Evolutionary conservation across 768 basidiomycete genomes (phyloP).

Genomic region (Rhizopogon rudus): DNA sequence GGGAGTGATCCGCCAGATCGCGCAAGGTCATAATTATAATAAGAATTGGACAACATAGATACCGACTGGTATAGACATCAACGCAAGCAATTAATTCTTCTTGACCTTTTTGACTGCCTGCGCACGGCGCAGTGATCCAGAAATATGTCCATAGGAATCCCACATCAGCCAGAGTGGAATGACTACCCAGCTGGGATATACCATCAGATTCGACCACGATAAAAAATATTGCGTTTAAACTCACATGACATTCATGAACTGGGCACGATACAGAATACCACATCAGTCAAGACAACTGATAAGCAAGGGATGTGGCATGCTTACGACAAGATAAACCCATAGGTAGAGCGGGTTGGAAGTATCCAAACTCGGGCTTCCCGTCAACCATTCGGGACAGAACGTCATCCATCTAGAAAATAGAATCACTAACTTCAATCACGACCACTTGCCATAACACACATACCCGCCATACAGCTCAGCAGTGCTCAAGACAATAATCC

Average conservation of each 20-base stretch:
- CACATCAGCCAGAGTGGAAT: constrained; percentile 73
- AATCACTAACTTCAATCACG: not conserved
- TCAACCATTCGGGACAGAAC: constrained; percentile 84
- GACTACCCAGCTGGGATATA: constrained; percentile 62
- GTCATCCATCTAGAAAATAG: constrained; percentile 66
- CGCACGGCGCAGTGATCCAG: constrained; percentile 46
- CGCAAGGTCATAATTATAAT: not conserved
- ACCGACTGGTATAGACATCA: not conserved
- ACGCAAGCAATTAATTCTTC: constrained; percentile 17
- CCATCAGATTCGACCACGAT: not conserved
- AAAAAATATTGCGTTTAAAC: constrained; percentile 16
- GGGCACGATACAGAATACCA: not conserved
- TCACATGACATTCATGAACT: constrained; percentile 83
- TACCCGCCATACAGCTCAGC: constrained; percentile 77
- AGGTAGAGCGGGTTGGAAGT: constrained; percentile 66
- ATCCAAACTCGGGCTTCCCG: constrained; percentile 65
- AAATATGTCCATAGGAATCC: constrained; percentile 72
- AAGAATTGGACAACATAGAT: not conserved
- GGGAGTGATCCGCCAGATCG: not conserved
- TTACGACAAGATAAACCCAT: constrained; percentile 78
- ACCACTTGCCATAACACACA: constrained; percentile 8
- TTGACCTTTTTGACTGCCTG: constrained; percentile 33
- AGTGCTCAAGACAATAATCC: constrained; percentile 75
- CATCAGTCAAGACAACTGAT: not conserved
- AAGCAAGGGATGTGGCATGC: constrained; percentile 22